A percentile compares a stretch with the other conserved stretches of the same genome.
These are phyloP conservation scores for Populus alba DNA, from an alignment of 345 rosid species.

Conservation along the genomic window DNA sequence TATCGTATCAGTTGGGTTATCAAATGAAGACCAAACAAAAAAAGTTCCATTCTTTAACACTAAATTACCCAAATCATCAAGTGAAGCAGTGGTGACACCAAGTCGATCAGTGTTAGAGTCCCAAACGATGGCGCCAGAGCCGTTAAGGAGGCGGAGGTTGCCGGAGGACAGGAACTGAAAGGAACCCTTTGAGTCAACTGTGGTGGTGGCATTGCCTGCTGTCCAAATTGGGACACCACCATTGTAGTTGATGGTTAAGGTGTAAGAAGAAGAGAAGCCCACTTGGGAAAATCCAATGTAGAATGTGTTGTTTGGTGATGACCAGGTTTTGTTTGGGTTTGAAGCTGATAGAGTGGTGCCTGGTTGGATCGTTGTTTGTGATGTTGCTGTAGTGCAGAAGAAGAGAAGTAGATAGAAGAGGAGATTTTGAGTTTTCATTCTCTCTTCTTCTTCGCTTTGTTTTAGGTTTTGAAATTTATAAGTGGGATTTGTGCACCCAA, in stretches of 20 bases:
- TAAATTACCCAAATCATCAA: slow-evolving; percentile 53
- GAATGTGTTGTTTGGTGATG: slow-evolving; percentile 43
- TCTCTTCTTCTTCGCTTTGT: neutral
- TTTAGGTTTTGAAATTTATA: neutral
- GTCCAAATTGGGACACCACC: slow-evolving; percentile 54
- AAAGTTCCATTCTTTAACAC: slow-evolving; percentile 18
- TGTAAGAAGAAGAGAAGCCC: slow-evolving; percentile 33
- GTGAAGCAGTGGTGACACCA: slow-evolving; percentile 48
- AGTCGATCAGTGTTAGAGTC: slow-evolving; percentile 39
- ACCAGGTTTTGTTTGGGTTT: slow-evolving; percentile 34
- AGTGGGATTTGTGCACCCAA: too few species aligned
- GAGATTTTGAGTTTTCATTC: neutral
- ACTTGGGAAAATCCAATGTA: slow-evolving; percentile 38
- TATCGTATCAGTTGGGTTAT: slow-evolving; percentile 42
- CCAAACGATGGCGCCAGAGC: slow-evolving; percentile 58
- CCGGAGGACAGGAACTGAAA: slow-evolving; percentile 50
- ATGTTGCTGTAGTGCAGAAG: neutral
- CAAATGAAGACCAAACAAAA: slow-evolving; percentile 59
- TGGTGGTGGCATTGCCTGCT: slow-evolving; percentile 28
- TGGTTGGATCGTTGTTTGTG: slow-evolving; percentile 22
- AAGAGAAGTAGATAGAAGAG: neutral
- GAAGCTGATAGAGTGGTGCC: slow-evolving; percentile 51
- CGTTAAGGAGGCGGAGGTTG: slow-evolving; percentile 51
- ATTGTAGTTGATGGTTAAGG: slow-evolving; percentile 43
- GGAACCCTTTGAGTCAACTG: slow-evolving; percentile 47